Base-by-base conservation (phyloP, 2,329 filamentous ascomycete species). In the Myriosclerotinia curreyana region DNA sequence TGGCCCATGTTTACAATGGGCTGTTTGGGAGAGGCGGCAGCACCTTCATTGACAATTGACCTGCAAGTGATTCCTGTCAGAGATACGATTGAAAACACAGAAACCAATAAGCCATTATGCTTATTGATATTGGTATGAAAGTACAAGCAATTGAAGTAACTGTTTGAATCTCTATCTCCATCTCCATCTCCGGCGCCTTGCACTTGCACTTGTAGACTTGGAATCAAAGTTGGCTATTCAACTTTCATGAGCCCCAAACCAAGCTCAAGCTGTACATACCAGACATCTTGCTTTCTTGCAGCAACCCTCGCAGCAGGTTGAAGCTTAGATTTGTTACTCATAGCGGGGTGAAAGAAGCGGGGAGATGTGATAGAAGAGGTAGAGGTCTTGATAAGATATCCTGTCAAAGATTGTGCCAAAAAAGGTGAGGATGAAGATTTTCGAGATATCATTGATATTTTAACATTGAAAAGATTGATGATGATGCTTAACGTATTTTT, bases 11-110 rank as follows among this genome's bases (percentile, higher is more conserved):
- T 88, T 66, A 87, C 81, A 68, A 88, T 86, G 65, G 85, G 84
- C 74, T 86, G 84, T 65, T 81, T 83, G 22, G 84, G 84, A 34
- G 84, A 86, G 38, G 83, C 83, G 9, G 83, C 82, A 4, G 86
- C 85, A 14, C 83, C 86, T 75, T 88, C 85, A 69, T 88, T 88
- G 77, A 88, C 79, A 76, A 88, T 87, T 69, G 83, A 82, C 84
- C 84, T 86, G 61, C 46, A 22, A 14, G 22, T 28, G 31, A 25
- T n/a, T 46, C 15, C 25, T 50, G 34, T 59, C 20, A 64, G 61
- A 58, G 20, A 40, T 58, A 22, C 15, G 34, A 42, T 46, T 34
- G 22, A 17, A 34, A n/a, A 17, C 8, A 11, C 28, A 56, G 9
- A 46, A 31, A 38, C 38, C 12, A 25, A 8, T 31, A 5, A 25